Base-by-base conservation (phyloP, 2,329 filamentous ascomycete species). In the Scytalidium lignicola region DNA sequence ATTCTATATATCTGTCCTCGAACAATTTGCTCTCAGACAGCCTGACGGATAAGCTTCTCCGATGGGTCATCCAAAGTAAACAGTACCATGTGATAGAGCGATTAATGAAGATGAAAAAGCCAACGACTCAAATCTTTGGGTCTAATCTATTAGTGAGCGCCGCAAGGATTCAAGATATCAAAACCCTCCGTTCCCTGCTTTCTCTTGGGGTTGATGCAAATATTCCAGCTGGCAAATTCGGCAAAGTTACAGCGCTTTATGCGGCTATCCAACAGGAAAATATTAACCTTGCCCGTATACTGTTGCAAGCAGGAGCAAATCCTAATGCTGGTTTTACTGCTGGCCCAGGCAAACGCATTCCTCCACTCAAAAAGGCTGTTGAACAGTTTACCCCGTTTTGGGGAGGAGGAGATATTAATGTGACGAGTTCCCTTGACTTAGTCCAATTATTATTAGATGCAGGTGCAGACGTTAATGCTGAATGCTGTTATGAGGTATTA, bases 1-100 rank as follows among this genome's bases (percentile, higher is more conserved):
- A 54, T 47, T 47, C 47, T 21, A 43, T 54, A 41, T 56, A 48
- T 42, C 52, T 56, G 17, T 58, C 54, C 4, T 58, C 55, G 12
- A 58, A 56, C 43, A 51, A 55, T 37, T 23, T 58, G 8, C 43
- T 57, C n/a, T 44, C 22, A 15, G 18, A 41, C 18, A 20, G 3
- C 13, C 42, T 52, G 37, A 54, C 44, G 17, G 49, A 52, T 41
- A 50, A 51, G 40, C 46, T 57, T 17, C 51, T 57, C 15, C n/a
- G 40, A 23, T 55, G 49, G 54, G 41, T 57, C 43, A 49, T 53
- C 42, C 28, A 48, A 44, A 54, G 41, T 41, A 48, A 41, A 32
- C 47, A 54, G 21, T 51, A 23, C 17, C 47, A 40, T 26, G 28
- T 51, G 19, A 44, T 57, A 22, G 48, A 54, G 29, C 42, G 44